Percentiles rank a stretch among this genome's conserved stretches.
phyloP scores from a whole-genome alignment of 306 rosid species.

The Cyamopsis tetragonoloba region DNA sequence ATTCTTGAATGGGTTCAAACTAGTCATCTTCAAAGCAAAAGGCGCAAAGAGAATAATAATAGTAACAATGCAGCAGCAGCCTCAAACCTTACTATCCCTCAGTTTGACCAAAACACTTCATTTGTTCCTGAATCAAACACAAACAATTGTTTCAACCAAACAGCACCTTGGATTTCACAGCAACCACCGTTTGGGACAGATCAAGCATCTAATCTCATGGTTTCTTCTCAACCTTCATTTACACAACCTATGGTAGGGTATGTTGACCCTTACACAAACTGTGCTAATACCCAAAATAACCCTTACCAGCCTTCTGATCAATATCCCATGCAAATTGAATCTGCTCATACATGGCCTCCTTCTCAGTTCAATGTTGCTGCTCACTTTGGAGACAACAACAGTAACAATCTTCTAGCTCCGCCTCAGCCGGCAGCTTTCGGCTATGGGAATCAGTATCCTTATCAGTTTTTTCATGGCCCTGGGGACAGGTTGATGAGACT shows the following conservation, averaged over 20 bases:
- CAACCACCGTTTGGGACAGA: slow-evolving; percentile 31
- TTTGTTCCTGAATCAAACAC: slow-evolving; percentile 32
- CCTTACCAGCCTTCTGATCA: slow-evolving; percentile 36
- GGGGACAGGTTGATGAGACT: slow-evolving; percentile 53
- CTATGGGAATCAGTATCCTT: slow-evolving; percentile 46
- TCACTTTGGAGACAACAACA: slow-evolving; percentile 39
- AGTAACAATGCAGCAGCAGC: neutral
- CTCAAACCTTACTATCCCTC: slow-evolving; percentile 22
- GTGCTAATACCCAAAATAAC: slow-evolving; percentile 6
- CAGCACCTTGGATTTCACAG: slow-evolving; percentile 37
- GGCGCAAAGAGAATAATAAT: slow-evolving; percentile 23
- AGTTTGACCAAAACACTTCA: slow-evolving; percentile 40
- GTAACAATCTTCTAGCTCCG: neutral
- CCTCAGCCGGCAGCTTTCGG: slow-evolving; percentile 41
- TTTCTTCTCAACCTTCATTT: slow-evolving; percentile 21
- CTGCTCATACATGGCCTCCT: slow-evolving; percentile 54
- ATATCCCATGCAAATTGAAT: slow-evolving; percentile 50
- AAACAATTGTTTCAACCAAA: slow-evolving; percentile 29
- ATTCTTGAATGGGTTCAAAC: slow-evolving; percentile 95
- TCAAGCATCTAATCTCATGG: slow-evolving; percentile 24
- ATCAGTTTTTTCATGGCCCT: slow-evolving; percentile 44
- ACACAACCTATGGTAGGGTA: slow-evolving; percentile 48
- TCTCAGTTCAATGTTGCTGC: slow-evolving; percentile 47
- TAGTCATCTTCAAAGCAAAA: slow-evolving; percentile 69
- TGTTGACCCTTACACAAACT: slow-evolving; percentile 36